Conservation (phyloP, 805 yeast genomes). For the Candida ulmi region DNA sequence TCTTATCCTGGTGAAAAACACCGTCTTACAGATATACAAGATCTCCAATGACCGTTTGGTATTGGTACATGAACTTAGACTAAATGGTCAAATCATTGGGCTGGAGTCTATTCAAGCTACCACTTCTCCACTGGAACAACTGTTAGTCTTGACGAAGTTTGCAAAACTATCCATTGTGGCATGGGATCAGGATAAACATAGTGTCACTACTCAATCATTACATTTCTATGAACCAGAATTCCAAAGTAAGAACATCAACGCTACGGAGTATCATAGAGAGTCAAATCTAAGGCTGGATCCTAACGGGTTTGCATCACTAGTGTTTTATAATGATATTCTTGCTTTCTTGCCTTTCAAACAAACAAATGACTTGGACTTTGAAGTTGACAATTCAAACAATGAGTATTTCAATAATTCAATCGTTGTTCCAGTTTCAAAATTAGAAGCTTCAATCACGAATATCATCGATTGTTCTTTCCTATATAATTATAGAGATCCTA, state of each 20-base stretch:
- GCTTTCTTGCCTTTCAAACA: slow-evolving; percentile 64
- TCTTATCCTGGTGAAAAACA: slow-evolving; percentile 65
- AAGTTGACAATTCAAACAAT: slow-evolving; percentile 19
- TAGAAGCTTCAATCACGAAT: slow-evolving; percentile 53
- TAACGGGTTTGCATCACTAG: slow-evolving; percentile 45
- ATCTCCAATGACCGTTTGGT: slow-evolving; percentile 21
- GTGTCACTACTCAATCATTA: slow-evolving; percentile 67
- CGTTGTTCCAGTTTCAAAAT: slow-evolving; percentile 47
- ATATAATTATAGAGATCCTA: slow-evolving; percentile 74
- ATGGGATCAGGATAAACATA: slow-evolving; percentile 55
- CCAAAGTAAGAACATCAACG: slow-evolving; percentile 41
- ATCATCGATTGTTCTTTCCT: slow-evolving; percentile 71
- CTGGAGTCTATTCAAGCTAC: slow-evolving; percentile 44
- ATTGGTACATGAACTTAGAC: slow-evolving; percentile 56
- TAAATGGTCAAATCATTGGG: slow-evolving; percentile 66
- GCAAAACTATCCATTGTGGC: slow-evolving; percentile 75
- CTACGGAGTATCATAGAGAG: slow-evolving; percentile 20
- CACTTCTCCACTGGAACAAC: slow-evolving; percentile 49
- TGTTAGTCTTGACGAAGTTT: slow-evolving; percentile 59
- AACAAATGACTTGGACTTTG: slow-evolving; percentile 36
- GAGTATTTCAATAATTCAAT: slow-evolving; percentile 36
- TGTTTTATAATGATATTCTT: slow-evolving; percentile 60
- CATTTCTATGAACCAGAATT: slow-evolving; percentile 81
- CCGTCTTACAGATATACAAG: slow-evolving; percentile 40
- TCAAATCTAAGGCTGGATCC: slow-evolving; percentile 45